Percentiles rank a stretch among this genome's conserved stretches.
Evolutionary conservation across 164 flowering plant genomes (phyloP).

Genomic region (Brasenia schreberi): DNA sequence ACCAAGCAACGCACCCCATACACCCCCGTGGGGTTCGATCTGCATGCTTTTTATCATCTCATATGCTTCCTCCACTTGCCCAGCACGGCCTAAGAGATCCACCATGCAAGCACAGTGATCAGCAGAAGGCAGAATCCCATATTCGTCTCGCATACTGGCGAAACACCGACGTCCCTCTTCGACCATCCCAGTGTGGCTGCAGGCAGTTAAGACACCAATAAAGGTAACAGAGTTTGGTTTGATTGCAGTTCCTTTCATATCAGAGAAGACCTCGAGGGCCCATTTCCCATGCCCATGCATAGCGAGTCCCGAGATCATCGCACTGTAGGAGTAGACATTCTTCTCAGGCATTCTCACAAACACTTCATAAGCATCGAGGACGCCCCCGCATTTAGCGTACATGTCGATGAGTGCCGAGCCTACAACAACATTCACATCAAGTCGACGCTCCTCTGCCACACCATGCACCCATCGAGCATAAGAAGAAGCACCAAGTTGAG

Average conservation of each 20-base stretch:
- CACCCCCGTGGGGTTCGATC: slow-evolving; percentile 13
- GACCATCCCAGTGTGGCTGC: slow-evolving; percentile 20
- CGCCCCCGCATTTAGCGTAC: slow-evolving; percentile 20
- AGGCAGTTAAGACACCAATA: slow-evolving; percentile 20
- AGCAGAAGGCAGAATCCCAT: slow-evolving; percentile 10
- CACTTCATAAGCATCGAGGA: slow-evolving; percentile 12
- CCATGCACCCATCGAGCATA: slow-evolving; percentile 9
- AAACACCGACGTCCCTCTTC: slow-evolving; percentile 11
- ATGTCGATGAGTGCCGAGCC: slow-evolving; percentile 23
- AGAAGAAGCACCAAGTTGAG: slow-evolving; percentile 15
- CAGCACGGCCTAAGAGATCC: slow-evolving; percentile 20
- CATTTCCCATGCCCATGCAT: slow-evolving; percentile 16
- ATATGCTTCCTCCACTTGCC: slow-evolving; percentile 17
- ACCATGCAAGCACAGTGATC: slow-evolving; percentile 22
- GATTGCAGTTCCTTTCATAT: slow-evolving; percentile 9
- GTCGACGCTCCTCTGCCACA: slow-evolving; percentile 8
- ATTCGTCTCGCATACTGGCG: slow-evolving; percentile 11
- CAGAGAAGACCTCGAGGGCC: slow-evolving; percentile 12
- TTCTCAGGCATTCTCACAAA: slow-evolving; percentile 11
- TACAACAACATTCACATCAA: slow-evolving; percentile 8
- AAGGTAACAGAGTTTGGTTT: slow-evolving; percentile 17
- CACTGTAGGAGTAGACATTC: slow-evolving; percentile 15
- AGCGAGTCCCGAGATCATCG: slow-evolving; percentile 18
- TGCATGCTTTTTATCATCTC: slow-evolving; percentile 13
- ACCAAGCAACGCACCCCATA: slow-evolving; percentile 24